Conservation (phyloP, 805 yeast genomes). For the Metschnikowia gelsemii region DNA sequence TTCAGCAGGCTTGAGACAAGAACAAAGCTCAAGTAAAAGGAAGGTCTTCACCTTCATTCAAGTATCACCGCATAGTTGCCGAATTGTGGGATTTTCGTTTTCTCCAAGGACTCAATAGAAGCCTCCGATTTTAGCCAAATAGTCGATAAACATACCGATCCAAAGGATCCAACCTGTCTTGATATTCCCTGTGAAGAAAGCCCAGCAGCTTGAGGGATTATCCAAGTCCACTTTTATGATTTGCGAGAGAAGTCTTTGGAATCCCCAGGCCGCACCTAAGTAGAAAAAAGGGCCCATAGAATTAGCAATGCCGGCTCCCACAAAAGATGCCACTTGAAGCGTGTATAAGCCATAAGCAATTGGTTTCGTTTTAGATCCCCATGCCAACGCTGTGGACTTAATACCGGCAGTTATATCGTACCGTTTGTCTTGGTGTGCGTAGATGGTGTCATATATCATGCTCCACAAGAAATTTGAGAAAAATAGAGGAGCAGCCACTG, state of each 20-base stretch:
- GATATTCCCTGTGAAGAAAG: constrained; percentile 72
- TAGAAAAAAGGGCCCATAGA: constrained; percentile 88
- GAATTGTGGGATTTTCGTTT: background rate
- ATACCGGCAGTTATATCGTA: constrained; percentile 90
- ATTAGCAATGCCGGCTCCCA: constrained; percentile 67
- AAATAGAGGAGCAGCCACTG: constrained; percentile 76
- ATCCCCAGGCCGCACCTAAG: constrained; percentile 63
- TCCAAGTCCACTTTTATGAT: constrained; percentile 75
- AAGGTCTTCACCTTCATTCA: too few relatives aligned
- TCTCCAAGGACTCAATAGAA: constrained; percentile 17
- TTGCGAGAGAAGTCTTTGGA: constrained; percentile 66
- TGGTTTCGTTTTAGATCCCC: constrained; percentile 80
- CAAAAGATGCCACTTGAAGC: constrained; percentile 64
- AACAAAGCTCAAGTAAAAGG: too few relatives aligned
- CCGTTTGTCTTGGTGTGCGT: constrained; percentile 94
- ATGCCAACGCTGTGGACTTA: constrained; percentile 90
- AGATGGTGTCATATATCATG: constrained; percentile 92
- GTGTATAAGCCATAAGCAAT: constrained; percentile 62
- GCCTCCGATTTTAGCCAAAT: constrained; percentile 50
- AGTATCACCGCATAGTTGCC: too few relatives aligned
- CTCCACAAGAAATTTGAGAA: constrained; percentile 85
- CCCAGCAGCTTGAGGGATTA: constrained; percentile 80
- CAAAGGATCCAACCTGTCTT: constrained; percentile 70
- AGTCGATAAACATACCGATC: constrained; percentile 66
- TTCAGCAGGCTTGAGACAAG: too few relatives aligned